Evolutionary conservation across 495 filamentous ascomycete species (phyloP), one percentile per base, ranked within the genome.

Genomic region (Aspergillus campestris): DNA sequence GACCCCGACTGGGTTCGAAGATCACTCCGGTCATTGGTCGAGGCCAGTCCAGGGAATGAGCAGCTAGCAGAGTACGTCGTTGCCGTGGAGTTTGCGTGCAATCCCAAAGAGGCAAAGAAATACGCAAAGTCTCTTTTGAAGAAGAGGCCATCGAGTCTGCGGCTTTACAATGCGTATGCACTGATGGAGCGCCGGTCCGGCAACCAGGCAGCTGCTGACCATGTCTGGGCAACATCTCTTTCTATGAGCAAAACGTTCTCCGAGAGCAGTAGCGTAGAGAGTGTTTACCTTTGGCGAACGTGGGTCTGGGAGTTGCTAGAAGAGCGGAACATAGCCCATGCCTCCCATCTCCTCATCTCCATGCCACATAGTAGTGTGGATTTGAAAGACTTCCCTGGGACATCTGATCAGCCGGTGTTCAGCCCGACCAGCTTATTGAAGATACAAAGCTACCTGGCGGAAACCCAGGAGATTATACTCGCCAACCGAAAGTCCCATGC

Each of bases 141-240:
- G 55, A 71, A 71, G 41, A 73, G 80, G 48, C 69, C 79, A 2
- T 73, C 80, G 0, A 85, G 76, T 55, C 59, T 87, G 7, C 65
- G 72, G 29, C 65, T 95, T 5, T 95, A 91, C 62, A 85, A 89
- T 53, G 80, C 79, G 0, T 91, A 89, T 50, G 84, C 83, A 3
- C 65, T 89, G 18, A 75, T 88, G 33, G 84, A 94, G 59, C 77
- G 70, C 53, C 70, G 72, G 28, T 74, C 71, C 40, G 72, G 69
- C 0, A 80, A 81, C 39, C 42, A 55, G 0, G 67, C 73, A 6
- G 62, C 73, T 40, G 80, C 86, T 24, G 60, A 74, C 14, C 75
- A 77, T 35, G 77, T 92, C n/a, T 78, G 88, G 56, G 59, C 72
- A 8, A 82, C 81, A 0, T 77, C 86, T 12, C 61, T 88, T 11